phyloP scores from a whole-genome alignment of 768 basidiomycete genomes.

The Epithele typhae region DNA sequence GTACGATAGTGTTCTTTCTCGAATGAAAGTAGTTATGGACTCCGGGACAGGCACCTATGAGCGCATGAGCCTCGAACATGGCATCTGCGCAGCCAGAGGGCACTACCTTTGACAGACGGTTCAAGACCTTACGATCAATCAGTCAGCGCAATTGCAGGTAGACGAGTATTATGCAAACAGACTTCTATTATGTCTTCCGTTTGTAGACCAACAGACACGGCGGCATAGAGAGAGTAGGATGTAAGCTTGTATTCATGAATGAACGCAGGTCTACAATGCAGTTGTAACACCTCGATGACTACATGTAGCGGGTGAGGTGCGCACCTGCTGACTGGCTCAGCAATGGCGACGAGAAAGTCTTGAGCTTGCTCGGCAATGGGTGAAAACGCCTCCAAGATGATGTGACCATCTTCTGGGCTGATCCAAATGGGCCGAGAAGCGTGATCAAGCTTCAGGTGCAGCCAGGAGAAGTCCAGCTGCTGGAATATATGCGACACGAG shows the following conservation, averaged over 20 bases:
- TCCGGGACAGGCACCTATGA: slow-evolving; percentile 87
- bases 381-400: slow-evolving; percentile 96
- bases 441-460: slow-evolving; percentile 89
- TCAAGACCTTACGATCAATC: slow-evolving; percentile 53
- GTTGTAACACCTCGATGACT: slow-evolving; percentile 24
- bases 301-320: slow-evolving; percentile 31
- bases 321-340: slow-evolving; percentile 97
- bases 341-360: slow-evolving; percentile 96
- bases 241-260: slow-evolving; percentile 99
- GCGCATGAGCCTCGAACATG: slow-evolving; percentile 12
- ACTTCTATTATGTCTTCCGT: slow-evolving; percentile 99
- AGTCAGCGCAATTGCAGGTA: no score
- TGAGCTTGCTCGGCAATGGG: slow-evolving; percentile 98
- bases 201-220: slow-evolving; percentile 96
- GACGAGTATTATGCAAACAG: no score
- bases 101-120: slow-evolving; percentile 75
- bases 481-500: slow-evolving; percentile 81
- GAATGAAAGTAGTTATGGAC: slow-evolving; percentile 79
- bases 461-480: slow-evolving; percentile 81
- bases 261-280: slow-evolving; percentile 73
- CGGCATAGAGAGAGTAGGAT: slow-evolving; percentile 96
- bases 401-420: slow-evolving; percentile 84
- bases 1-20: slow-evolving; percentile 91
- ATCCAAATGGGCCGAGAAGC: slow-evolving; percentile 94
- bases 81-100: no score